phyloP scores from a whole-genome alignment of 495 filamentous ascomycete species.

The Friedmanniomyces endolithicus region DNA sequence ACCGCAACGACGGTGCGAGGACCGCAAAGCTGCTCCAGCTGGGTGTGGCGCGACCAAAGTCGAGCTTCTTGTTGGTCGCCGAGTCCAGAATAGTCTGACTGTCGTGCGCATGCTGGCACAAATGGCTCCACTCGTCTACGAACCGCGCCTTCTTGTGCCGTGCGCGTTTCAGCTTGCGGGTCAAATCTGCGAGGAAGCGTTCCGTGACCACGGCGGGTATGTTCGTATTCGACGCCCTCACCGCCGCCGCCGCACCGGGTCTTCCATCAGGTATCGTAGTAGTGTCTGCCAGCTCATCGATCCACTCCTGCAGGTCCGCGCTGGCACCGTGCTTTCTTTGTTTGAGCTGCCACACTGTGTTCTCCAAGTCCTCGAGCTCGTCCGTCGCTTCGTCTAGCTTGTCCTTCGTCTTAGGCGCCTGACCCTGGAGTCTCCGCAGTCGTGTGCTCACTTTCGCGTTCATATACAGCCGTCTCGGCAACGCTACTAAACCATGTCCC shows the following conservation, averaged over 20 bases:
- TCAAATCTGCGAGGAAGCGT: slow-evolving; percentile 81
- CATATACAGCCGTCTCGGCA: slow-evolving; percentile 67
- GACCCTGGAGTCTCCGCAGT: slow-evolving; percentile 58
- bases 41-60: slow-evolving; percentile 51
- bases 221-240: slow-evolving; percentile 33
- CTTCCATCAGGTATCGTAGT: slow-evolving; percentile 54
- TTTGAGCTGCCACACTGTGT: slow-evolving; percentile 62
- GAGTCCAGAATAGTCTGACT: slow-evolving; percentile 79
- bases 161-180: slow-evolving; percentile 63
- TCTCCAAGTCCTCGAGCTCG: slow-evolving; percentile 67
- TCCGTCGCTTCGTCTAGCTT: slow-evolving; percentile 74
- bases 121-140: slow-evolving; percentile 68
- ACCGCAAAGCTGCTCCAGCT: slow-evolving; percentile 40
- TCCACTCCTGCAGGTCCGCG: slow-evolving; percentile 78
- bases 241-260: slow-evolving; percentile 7
- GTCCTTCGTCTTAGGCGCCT: slow-evolving; percentile 74
- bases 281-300: slow-evolving; percentile 75
- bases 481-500: slow-evolving; percentile 89
- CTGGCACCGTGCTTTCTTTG: slow-evolving; percentile 75
- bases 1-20: slow-evolving; percentile 77
- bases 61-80: slow-evolving; percentile 62
- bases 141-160: slow-evolving; percentile 74
- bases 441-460: slow-evolving; percentile 60
- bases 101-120: slow-evolving; percentile 58
- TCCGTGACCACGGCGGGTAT: slow-evolving; percentile 80